Conservation (phyloP, 2,329 filamentous ascomycete species). For the Emericellopsis atlantica region DNA sequence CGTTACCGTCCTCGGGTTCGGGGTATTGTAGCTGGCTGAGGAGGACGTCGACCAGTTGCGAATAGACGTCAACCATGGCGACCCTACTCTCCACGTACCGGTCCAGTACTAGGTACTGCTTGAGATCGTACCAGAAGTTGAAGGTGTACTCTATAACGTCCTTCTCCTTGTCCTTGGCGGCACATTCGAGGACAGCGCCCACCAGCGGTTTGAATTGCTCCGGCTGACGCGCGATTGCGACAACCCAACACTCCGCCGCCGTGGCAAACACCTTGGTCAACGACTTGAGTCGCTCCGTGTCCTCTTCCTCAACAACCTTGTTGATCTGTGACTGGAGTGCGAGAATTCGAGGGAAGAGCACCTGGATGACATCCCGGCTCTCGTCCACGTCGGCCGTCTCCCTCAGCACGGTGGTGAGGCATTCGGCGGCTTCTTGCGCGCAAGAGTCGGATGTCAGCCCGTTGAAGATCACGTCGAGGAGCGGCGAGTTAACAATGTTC, state of each 20-base stretch:
- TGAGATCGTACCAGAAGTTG: conserved; percentile 95
- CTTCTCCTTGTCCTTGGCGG: conserved; percentile 71
- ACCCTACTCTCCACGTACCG: conserved; percentile 74
- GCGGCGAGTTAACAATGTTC: conserved; percentile 72
- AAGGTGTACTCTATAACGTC: conserved; percentile 93
- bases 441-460: conserved; percentile 65
- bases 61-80: conserved; percentile 69
- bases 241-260: conserved; percentile 87
- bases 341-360: conserved; percentile 71
- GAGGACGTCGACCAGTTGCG: conserved; percentile 84
- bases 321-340: conserved; percentile 65
- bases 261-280: conserved; percentile 85
- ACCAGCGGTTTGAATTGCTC: conserved; percentile 72
- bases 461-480: conserved; percentile 70
- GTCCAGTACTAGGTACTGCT: conserved; percentile 87
- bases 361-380: conserved; percentile 67
- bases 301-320: conserved; percentile 65
- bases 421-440: conserved; percentile 82
- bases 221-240: conserved; percentile 78
- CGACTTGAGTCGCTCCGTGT: conserved; percentile 75
- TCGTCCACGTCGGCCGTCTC: conserved; percentile 94
- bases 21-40: conserved; percentile 85
- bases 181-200: conserved; percentile 85
- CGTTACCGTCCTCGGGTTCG: conserved; percentile 56
- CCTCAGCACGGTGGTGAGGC: conserved; percentile 78